phyloP scores from a whole-genome alignment of 2,329 filamentous ascomycete species.

The Calonectria pauciramosa region DNA sequence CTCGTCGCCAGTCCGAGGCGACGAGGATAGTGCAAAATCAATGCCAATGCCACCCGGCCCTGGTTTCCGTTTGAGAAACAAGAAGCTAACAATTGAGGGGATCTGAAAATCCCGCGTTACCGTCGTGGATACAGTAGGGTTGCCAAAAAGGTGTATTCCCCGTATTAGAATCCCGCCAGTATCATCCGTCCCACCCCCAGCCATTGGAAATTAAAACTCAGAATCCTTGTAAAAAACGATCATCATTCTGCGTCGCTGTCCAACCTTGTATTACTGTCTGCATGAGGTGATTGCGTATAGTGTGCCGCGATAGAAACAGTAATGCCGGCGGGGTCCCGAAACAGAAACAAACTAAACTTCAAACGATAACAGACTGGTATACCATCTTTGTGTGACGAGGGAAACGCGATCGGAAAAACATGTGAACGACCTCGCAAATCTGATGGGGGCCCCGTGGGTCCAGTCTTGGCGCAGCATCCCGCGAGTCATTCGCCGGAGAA shows the following conservation, averaged over 20 bases:
- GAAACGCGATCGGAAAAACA: slow-evolving; percentile 13
- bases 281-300: neutral
- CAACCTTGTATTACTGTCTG: slow-evolving; percentile 13
- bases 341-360: slow-evolving; percentile 13
- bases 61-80: slow-evolving; percentile 4
- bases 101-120: slow-evolving; percentile 22
- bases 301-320: slow-evolving; percentile 6
- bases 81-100: slow-evolving; percentile 10
- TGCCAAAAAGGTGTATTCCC: neutral
- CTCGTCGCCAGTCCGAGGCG: slow-evolving; percentile 6
- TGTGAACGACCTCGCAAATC: slow-evolving; percentile 10
- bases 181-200: neutral
- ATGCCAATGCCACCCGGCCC: slow-evolving; percentile 19
- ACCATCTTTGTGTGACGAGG: slow-evolving; percentile 22
- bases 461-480: slow-evolving; percentile 1
- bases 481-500: slow-evolving; percentile 16
- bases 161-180: slow-evolving; percentile 12
- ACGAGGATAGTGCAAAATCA: slow-evolving; percentile 19
- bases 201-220: neutral
- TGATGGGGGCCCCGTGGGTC: neutral
- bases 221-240: neutral
- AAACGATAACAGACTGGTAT: slow-evolving; percentile 32
- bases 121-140: slow-evolving; percentile 8
- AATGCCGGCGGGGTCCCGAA: neutral
- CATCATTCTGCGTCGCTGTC: slow-evolving; percentile 9